These are phyloP conservation scores for Beta corolliflora DNA, from an alignment of 179 eudicot species.

Conservation along the genomic window DNA sequence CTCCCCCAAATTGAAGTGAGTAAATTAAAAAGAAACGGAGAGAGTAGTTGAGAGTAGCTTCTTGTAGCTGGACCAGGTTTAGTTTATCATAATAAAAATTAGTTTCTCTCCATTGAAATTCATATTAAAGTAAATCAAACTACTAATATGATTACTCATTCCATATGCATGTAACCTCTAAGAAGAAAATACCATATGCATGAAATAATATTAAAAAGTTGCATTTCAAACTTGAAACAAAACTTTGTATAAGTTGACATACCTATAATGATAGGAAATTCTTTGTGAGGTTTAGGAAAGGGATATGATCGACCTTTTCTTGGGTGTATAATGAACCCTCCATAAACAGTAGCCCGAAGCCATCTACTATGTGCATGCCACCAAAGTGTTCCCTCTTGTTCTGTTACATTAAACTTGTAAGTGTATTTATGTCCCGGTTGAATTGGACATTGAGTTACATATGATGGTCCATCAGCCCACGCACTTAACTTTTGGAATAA, in stretches of 20 bases:
- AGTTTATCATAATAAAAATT: no score
- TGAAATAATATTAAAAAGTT: no score
- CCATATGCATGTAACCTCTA: background rate
- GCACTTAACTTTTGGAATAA: conserved; percentile 47
- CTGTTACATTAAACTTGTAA: conserved; percentile 49
- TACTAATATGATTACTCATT: no score
- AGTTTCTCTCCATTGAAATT: no score
- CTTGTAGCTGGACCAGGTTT: no score
- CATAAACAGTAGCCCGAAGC: conserved; percentile 74
- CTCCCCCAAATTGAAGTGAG: no score
- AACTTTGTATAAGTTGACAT: background rate
- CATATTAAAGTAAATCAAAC: no score
- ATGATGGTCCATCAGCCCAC: conserved; percentile 77
- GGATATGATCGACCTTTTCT: conserved; percentile 48
- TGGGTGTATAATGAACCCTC: conserved; percentile 61
- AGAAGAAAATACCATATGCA: no score
- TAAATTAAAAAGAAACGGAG: no score
- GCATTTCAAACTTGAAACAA: no score
- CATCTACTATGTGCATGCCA: conserved; percentile 71
- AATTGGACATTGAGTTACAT: conserved; percentile 64
- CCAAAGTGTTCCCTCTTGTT: conserved; percentile 77
- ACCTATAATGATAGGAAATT: conserved; percentile 64
- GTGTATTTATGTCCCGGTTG: conserved; percentile 50
- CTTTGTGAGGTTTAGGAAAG: conserved; percentile 50
- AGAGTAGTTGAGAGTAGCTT: no score